phyloP scores from a whole-genome alignment of 257 asterid genomes.

The Ocimum tenuiflorum region DNA sequence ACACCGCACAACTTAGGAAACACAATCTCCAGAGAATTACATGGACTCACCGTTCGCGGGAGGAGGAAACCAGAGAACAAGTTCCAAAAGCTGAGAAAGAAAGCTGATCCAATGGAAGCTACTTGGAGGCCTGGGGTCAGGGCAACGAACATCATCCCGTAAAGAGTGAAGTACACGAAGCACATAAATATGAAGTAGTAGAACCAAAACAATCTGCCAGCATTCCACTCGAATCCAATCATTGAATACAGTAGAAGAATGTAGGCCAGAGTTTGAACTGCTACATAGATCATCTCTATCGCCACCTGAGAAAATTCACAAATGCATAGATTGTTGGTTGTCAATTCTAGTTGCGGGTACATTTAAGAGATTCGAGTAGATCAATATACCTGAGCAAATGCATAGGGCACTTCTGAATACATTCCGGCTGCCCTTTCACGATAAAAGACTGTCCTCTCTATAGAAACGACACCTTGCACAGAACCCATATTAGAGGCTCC shows the following conservation, averaged over 20 bases:
- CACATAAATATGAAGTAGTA: conserved; percentile 39
- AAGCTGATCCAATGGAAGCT: conserved; percentile 29
- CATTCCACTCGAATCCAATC: conserved; percentile 49
- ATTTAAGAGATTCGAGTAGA: neutral
- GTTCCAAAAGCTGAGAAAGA: conserved; percentile 49
- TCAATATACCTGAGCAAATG: conserved; percentile 32
- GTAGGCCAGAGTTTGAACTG: conserved; percentile 33
- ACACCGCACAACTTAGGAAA: conserved; percentile 32
- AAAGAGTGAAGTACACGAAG: conserved; percentile 43
- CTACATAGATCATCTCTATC: conserved; percentile 37
- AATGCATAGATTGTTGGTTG: neutral
- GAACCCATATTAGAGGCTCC: conserved; percentile 23
- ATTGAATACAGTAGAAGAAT: conserved; percentile 37
- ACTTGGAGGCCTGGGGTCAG: conserved; percentile 41
- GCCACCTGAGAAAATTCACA: conserved; percentile 38
- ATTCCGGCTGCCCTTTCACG: conserved; percentile 43
- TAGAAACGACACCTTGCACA: conserved; percentile 26
- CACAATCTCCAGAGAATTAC: neutral
- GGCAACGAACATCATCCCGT: conserved; percentile 55
- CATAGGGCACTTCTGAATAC: conserved; percentile 37
- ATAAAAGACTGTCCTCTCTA: conserved; percentile 33
- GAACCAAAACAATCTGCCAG: conserved; percentile 37
- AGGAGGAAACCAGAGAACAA: conserved; percentile 50
- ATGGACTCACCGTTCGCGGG: conserved; percentile 26
- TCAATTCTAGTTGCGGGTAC: neutral